Evolutionary conservation across 305 asterid genomes (phyloP).

Genomic region (Rubia balearica): DNA sequence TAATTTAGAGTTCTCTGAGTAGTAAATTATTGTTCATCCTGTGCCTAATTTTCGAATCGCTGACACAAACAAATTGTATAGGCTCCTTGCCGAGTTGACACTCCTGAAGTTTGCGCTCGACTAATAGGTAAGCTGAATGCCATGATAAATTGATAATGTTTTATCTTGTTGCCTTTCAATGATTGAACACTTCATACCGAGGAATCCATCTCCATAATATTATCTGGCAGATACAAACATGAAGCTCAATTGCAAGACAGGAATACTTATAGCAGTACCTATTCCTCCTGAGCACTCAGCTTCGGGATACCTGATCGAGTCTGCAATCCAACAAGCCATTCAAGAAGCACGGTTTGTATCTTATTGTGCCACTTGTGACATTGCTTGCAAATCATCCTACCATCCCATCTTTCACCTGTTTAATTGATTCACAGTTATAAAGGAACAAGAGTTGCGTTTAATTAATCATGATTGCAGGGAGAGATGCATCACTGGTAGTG

Average conservation of each 20-base stretch:
- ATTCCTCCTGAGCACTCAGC: slow-evolving; percentile 79
- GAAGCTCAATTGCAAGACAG: slow-evolving; percentile 54
- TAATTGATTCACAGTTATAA: neutral
- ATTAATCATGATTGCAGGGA: slow-evolving; percentile 46
- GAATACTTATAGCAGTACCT: slow-evolving; percentile 79
- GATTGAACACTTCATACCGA: neutral
- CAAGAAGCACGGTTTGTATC: slow-evolving; percentile 63
- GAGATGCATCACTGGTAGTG: slow-evolving; percentile 66
- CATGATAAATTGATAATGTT: neutral
- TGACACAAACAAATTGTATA: slow-evolving; percentile 21
- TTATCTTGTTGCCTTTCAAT: slow-evolving; percentile 1
- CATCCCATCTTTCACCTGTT: neutral
- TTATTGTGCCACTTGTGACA: slow-evolving; percentile 9
- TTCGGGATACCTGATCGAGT: slow-evolving; percentile 69
- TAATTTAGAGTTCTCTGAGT: neutral
- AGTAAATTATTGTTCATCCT: neutral
- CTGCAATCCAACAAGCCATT: slow-evolving; percentile 80
- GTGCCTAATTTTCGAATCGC: slow-evolving; percentile 7
- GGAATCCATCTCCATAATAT: slow-evolving; percentile 11
- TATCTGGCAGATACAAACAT: slow-evolving; percentile 44
- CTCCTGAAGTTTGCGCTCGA: slow-evolving; percentile 85
- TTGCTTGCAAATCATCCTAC: neutral
- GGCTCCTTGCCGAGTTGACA: slow-evolving; percentile 87
- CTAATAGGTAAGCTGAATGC: slow-evolving; percentile 45
- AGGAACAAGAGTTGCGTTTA: slow-evolving; percentile 11